These are phyloP conservation scores for Rhodamnia rubescens DNA, from an alignment of 345 rosid species.

Conservation along the genomic window DNA sequence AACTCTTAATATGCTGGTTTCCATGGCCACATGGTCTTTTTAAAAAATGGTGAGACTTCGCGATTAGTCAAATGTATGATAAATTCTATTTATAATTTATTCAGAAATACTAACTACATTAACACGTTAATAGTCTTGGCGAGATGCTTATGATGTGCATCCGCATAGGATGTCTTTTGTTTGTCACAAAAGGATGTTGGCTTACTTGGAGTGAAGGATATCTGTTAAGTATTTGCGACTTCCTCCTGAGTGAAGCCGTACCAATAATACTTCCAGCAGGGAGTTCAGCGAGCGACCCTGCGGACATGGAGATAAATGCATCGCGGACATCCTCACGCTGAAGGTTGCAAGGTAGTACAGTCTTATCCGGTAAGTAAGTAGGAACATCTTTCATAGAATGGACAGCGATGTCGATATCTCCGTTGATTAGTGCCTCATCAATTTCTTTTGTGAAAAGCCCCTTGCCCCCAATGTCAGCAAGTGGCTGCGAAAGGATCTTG, in stretches of 20 bases:
- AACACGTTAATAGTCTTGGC: not conserved
- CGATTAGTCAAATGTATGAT: not conserved
- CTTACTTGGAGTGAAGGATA: slow-evolving; percentile 71
- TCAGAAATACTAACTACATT: not conserved
- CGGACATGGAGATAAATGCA: slow-evolving; percentile 67
- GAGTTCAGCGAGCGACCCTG: slow-evolving; percentile 63
- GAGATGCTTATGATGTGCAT: not conserved
- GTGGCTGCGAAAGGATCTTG: slow-evolving; percentile 81
- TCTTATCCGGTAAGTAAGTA: slow-evolving; percentile 79
- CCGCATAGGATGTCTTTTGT: not conserved
- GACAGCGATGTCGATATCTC: slow-evolving; percentile 93
- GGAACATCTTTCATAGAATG: slow-evolving; percentile 99
- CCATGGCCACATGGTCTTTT: not conserved
- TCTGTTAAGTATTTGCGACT: slow-evolving; percentile 86
- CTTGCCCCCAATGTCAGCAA: slow-evolving; percentile 98
- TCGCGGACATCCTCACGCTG: slow-evolving; percentile 93
- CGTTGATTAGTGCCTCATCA: slow-evolving; percentile 76
- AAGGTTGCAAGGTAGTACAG: slow-evolving; percentile 81
- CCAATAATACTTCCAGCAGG: slow-evolving; percentile 85
- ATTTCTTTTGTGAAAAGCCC: slow-evolving; percentile 96
- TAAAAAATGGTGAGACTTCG: not conserved
- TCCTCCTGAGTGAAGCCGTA: slow-evolving; percentile 95
- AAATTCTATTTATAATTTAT: not conserved
- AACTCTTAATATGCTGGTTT: not conserved
- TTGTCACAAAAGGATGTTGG: not conserved